These are phyloP conservation scores for Nicotiana paniculata DNA, from an alignment of 257 asterid genomes.

Conservation along the genomic window DNA sequence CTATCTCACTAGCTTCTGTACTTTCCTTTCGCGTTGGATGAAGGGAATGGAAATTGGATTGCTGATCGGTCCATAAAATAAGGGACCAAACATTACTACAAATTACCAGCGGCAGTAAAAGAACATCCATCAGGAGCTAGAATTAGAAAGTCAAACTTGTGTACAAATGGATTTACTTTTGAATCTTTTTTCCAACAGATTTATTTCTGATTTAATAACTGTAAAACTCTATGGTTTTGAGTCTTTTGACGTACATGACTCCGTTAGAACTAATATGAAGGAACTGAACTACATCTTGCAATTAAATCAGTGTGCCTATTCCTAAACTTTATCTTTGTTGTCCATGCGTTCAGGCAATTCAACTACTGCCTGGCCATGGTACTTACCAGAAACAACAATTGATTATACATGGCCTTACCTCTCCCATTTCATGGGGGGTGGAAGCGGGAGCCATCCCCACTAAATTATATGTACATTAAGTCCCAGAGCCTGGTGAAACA, in stretches of 20 bases:
- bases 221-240: neutral
- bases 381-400: neutral
- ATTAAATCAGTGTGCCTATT: neutral
- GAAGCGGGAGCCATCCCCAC: neutral
- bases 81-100: neutral
- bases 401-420: neutral
- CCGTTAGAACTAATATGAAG: neutral
- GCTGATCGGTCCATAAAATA: neutral
- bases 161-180: neutral
- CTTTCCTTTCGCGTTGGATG: neutral
- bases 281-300: neutral
- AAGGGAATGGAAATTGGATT: neutral
- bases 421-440: neutral
- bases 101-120: neutral
- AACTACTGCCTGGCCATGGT: neutral
- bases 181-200: neutral
- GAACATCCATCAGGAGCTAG: neutral
- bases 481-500: slow-evolving; percentile 15
- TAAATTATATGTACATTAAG: slow-evolving; percentile 13
- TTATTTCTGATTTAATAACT: neutral
- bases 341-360: neutral
- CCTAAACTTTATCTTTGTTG: neutral
- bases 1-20: neutral
- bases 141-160: neutral
- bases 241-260: neutral